Conservation (phyloP, 805 yeast genomes). For the Lachancea lanzarotensis region DNA sequence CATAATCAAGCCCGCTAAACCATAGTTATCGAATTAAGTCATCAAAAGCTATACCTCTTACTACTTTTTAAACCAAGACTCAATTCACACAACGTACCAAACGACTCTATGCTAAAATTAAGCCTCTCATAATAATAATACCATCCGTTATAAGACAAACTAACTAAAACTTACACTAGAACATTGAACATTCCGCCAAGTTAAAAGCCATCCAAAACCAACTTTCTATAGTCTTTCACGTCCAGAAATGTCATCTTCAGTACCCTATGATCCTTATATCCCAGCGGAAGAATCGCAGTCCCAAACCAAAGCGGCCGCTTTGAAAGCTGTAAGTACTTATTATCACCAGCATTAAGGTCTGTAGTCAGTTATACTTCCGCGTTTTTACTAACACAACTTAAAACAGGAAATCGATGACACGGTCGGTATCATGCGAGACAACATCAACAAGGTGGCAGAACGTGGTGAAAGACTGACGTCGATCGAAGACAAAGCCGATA, state of each 20-base stretch:
- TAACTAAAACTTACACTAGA: neutral
- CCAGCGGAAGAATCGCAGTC: constrained; percentile 46
- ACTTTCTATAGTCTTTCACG: no score
- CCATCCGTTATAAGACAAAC: no score
- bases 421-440: constrained; percentile 95
- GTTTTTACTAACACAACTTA: constrained; percentile 24
- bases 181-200: no score
- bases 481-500: constrained; percentile 88
- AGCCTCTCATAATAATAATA: no score
- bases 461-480: constrained; percentile 88
- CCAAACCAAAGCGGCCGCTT: constrained; percentile 63
- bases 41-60: no score
- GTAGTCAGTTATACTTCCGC: neutral
- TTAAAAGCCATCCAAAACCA: no score
- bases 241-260: constrained; percentile 58
- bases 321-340: constrained; percentile 59
- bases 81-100: no score
- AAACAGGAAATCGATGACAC: constrained; percentile 88
- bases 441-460: constrained; percentile 91
- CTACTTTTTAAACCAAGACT: no score
- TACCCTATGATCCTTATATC: constrained; percentile 80
- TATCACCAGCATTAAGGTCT: constrained; percentile 33
- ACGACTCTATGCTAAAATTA: neutral
- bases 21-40: no score
- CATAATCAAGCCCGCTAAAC: no score